These are phyloP conservation scores for Metarhizium sp. DNA, from an alignment of 2,329 filamentous ascomycete genomes.

Conservation along the genomic window DNA sequence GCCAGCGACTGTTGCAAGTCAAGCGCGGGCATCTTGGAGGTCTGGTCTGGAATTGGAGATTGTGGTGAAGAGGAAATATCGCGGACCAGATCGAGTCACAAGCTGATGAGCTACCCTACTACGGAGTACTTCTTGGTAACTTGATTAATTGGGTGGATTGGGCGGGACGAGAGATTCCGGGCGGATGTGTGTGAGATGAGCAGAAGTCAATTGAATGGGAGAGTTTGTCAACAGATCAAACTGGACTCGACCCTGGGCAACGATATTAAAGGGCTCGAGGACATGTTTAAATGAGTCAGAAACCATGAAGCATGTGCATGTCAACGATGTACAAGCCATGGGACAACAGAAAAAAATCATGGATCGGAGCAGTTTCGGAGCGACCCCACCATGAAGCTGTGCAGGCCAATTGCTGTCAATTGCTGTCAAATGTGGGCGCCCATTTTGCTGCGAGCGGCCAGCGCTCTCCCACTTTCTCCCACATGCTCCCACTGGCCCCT, in stretches of 20 bases:
- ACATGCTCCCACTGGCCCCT: not conserved
- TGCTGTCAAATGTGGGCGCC: no score
- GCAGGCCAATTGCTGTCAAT: not conserved
- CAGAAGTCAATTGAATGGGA: not conserved
- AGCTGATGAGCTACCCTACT: not conserved
- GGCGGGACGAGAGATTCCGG: no score
- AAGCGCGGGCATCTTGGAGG: constrained; percentile 29
- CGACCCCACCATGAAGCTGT: constrained; percentile 11
- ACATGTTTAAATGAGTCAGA: constrained; percentile 2
- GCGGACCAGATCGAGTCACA: not conserved
- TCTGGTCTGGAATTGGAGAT: not conserved
- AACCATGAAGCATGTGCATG: not conserved
- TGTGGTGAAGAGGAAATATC: not conserved
- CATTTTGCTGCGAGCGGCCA: no score
- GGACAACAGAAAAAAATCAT: constrained; percentile 1
- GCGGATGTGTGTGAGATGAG: not conserved
- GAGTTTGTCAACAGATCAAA: not conserved
- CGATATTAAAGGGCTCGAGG: not conserved
- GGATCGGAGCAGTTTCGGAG: constrained; percentile 21
- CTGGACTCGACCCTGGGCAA: not conserved
- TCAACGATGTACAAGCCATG: no score
- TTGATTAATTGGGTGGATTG: not conserved
- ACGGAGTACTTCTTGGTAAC: not conserved
- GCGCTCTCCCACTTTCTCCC: not conserved
- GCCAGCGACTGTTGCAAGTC: constrained; percentile 28